Percentiles rank a stretch among this genome's conserved stretches.
These are phyloP conservation scores for Xanthoparmelia taractica DNA, from an alignment of 495 filamentous ascomycete genomes.

Conservation along the genomic window DNA sequence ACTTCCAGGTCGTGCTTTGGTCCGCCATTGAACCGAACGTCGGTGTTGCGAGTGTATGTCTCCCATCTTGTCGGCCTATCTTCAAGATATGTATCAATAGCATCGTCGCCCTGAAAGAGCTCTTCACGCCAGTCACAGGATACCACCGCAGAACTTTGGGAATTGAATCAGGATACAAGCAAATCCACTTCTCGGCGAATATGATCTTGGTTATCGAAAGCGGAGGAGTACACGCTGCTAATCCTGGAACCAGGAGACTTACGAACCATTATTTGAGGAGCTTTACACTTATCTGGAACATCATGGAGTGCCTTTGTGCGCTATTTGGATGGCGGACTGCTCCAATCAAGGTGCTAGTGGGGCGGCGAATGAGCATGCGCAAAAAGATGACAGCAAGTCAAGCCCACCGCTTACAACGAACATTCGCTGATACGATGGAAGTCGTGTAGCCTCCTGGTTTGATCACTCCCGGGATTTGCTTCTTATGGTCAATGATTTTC, in stretches of 20 bases:
- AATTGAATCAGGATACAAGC: no score
- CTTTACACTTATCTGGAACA: constrained; percentile 39
- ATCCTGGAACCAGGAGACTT: constrained; percentile 47
- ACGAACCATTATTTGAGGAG: constrained; percentile 70
- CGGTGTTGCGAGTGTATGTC: not conserved
- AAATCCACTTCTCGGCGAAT: no score
- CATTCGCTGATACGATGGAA: no score
- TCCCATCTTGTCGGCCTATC: not conserved
- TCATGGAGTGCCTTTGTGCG: constrained; percentile 47
- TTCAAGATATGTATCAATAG: no score
- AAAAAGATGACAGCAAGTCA: constrained; percentile 56
- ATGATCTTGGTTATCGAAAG: no score
- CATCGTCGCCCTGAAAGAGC: no score
- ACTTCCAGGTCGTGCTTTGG: not conserved
- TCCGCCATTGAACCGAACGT: not conserved
- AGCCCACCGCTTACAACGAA: not conserved
- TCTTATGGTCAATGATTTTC: constrained; percentile 69
- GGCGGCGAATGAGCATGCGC: constrained; percentile 53
- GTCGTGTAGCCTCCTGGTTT: constrained; percentile 59
- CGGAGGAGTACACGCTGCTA: no score
- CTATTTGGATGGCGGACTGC: constrained; percentile 68
- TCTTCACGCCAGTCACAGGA: no score
- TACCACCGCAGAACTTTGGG: no score
- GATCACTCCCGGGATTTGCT: constrained; percentile 75
- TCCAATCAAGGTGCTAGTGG: constrained; percentile 61